Evolutionary conservation across 305 asterid genomes (phyloP).

Genomic region (Rubia tinctorum): DNA sequence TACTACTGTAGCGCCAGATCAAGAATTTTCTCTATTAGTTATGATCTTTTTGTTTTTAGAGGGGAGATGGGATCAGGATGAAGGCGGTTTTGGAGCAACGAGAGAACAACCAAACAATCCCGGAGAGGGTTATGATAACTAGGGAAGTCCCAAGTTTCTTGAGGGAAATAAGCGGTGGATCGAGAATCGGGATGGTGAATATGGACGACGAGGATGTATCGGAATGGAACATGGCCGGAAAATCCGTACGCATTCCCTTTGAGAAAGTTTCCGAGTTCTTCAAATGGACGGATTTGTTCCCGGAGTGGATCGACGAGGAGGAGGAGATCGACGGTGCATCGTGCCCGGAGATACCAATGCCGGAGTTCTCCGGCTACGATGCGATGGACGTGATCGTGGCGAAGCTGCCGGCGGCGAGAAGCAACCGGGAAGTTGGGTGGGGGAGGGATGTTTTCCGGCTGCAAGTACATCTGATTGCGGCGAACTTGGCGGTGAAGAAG

Average conservation of each 20-base stretch:
- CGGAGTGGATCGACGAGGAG: conserved; percentile 96
- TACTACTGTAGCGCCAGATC: too few relatives aligned
- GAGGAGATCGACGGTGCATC: conserved; percentile 68
- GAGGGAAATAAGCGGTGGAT: conserved; percentile 33
- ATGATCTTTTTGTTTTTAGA: not conserved
- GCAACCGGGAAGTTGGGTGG: conserved; percentile 50
- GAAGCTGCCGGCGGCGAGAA: conserved; percentile 54
- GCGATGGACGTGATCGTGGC: conserved; percentile 67
- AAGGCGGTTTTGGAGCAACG: conserved; percentile 21
- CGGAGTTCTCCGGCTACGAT: conserved; percentile 33
- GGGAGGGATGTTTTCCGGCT: conserved; percentile 72
- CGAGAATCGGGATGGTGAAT: conserved; percentile 64
- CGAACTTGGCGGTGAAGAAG: conserved; percentile 56
- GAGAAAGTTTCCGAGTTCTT: conserved; percentile 44
- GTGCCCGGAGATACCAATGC: conserved; percentile 93
- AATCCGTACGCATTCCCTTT: conserved; percentile 27
- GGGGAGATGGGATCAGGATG: conserved; percentile 24
- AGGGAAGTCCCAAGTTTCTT: conserved; percentile 63
- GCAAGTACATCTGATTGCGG: conserved; percentile 67
- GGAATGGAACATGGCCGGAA: conserved; percentile 56
- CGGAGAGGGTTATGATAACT: conserved; percentile 22
- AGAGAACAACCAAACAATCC: conserved; percentile 3
- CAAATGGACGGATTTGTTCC: conserved; percentile 70
- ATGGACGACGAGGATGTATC: conserved; percentile 66
- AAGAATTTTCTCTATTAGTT: too few relatives aligned